Evolutionary conservation across 2,329 filamentous ascomycete genomes (phyloP).

Genomic region (Pseudocercospora cruenta): DNA sequence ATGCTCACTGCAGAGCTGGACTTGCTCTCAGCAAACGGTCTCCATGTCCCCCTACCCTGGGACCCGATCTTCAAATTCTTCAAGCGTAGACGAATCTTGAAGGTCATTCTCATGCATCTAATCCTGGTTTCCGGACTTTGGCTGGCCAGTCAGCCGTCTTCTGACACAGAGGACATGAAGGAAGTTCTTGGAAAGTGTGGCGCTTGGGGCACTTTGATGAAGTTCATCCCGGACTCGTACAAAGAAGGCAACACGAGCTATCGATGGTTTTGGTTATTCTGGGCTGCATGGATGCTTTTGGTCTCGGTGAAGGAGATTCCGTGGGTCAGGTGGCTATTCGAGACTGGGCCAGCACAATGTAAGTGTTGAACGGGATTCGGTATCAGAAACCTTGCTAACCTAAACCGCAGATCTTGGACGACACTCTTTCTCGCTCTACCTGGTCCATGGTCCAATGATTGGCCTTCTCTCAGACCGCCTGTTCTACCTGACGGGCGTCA

Average conservation of each 20-base stretch:
- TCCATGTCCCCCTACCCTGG: conserved; percentile 26
- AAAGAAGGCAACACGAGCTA: conserved; percentile 28
- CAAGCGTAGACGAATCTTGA: conserved; percentile 15
- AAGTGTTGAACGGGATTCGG: conserved; percentile 1
- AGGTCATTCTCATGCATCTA: conserved; percentile 23
- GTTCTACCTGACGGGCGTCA: conserved; percentile 33
- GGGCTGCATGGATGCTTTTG: conserved; percentile 52
- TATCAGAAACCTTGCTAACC: conserved; percentile 11
- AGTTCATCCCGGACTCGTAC: conserved; percentile 30
- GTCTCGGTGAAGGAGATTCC: conserved; percentile 30
- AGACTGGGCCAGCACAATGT: conserved; percentile 31
- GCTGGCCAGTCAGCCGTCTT: conserved; percentile 30
- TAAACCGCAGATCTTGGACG: conserved; percentile 55
- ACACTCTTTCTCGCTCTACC: conserved; percentile 65
- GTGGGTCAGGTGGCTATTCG: conserved; percentile 31
- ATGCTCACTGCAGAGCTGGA: conserved; percentile 67
- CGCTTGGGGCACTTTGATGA: conserved; percentile 29
- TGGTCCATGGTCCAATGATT: conserved; percentile 66
- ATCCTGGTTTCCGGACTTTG: conserved; percentile 29
- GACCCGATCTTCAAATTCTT: conserved; percentile 22
- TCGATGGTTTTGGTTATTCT: conserved; percentile 55
- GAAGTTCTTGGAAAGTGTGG: conserved; percentile 28
- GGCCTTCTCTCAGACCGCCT: conserved; percentile 58
- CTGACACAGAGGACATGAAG: conserved; percentile 23
- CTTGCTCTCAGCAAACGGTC: conserved; percentile 48